Conservation (phyloP, 495 filamentous ascomycete genomes). For the Aspergillus hancockii region DNA sequence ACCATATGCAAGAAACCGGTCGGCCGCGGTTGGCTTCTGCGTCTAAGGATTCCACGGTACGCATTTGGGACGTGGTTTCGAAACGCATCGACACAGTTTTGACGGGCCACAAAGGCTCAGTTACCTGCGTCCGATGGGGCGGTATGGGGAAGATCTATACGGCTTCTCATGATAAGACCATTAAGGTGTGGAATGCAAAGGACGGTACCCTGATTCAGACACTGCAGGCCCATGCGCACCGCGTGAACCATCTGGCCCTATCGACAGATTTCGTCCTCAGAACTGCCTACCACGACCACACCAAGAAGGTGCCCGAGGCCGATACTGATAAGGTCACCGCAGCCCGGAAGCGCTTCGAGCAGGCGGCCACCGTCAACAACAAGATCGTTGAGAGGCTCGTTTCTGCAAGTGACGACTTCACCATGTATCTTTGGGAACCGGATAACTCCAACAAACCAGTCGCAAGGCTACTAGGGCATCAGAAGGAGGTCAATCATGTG, state of each 20-base stretch:
- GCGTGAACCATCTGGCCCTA: slow-evolving; percentile 93
- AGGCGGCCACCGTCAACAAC: slow-evolving; percentile 77
- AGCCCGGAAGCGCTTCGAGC: slow-evolving; percentile 82
- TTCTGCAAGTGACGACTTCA: slow-evolving; percentile 92
- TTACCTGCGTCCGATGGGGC: slow-evolving; percentile 93
- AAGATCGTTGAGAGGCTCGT: slow-evolving; percentile 83
- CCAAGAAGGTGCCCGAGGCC: slow-evolving; percentile 63
- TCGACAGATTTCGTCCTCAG: slow-evolving; percentile 91
- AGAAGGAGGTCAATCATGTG: slow-evolving; percentile 95
- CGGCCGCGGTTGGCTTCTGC: slow-evolving; percentile 81
- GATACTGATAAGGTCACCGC: slow-evolving; percentile 72
- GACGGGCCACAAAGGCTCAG: slow-evolving; percentile 82
- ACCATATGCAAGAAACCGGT: slow-evolving; percentile 75
- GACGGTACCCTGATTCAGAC: slow-evolving; percentile 78
- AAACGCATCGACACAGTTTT: slow-evolving; percentile 78
- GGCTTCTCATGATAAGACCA: slow-evolving; percentile 86
- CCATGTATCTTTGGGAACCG: slow-evolving; percentile 96
- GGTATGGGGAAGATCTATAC: slow-evolving; percentile 86
- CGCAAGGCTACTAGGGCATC: slow-evolving; percentile 85
- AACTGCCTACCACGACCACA: slow-evolving; percentile 86
- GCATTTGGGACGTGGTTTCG: slow-evolving; percentile 83
- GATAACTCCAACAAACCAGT: slow-evolving; percentile 76
- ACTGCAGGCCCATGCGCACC: slow-evolving; percentile 82
- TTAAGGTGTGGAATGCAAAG: slow-evolving; percentile 86
- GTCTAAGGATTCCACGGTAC: slow-evolving; percentile 86